A percentile compares a stretch with the other conserved stretches of the same genome.
These are phyloP conservation scores for Cladorrhinum samala DNA, from an alignment of 495 filamentous ascomycete genomes.

Conservation along the genomic window DNA sequence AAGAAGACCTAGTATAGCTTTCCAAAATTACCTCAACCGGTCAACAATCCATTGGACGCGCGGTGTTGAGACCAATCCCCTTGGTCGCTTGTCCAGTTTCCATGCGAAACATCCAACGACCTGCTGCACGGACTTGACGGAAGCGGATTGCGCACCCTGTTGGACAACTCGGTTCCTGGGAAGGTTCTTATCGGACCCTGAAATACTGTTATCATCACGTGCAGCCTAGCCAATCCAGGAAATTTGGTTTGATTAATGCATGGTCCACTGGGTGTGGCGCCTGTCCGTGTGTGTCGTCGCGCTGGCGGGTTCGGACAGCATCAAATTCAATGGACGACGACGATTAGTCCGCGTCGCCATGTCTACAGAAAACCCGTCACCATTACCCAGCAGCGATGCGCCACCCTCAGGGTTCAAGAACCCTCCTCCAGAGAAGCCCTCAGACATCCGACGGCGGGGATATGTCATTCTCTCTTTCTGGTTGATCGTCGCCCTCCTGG, in stretches of 20 bases:
- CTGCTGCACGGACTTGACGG: too few species aligned
- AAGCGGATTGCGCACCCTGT: background rate
- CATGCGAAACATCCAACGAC: too few species aligned
- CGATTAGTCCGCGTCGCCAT: constrained; percentile 19
- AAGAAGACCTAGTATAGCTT: too few species aligned
- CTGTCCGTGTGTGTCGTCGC: background rate
- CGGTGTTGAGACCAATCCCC: too few species aligned
- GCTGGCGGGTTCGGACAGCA: background rate
- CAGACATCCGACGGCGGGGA: constrained; percentile 60
- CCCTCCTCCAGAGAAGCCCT: constrained; percentile 70
- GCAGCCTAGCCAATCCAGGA: background rate
- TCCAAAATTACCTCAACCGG: too few species aligned
- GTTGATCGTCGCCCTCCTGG: constrained; percentile 76
- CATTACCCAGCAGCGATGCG: background rate
- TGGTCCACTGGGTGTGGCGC: background rate
- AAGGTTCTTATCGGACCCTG: background rate
- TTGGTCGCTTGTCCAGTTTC: too few species aligned
- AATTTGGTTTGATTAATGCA: constrained; percentile 2
- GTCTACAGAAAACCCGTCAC: constrained; percentile 20
- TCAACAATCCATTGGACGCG: too few species aligned
- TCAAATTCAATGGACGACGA: constrained; percentile 6
- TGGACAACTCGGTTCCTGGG: background rate
- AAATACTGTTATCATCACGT: constrained; percentile 1
- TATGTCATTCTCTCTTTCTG: constrained; percentile 85
- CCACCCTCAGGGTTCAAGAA: constrained; percentile 22